Evolutionary conservation across 495 filamentous ascomycete genomes (phyloP).

Genomic region (Tuber borchii): DNA sequence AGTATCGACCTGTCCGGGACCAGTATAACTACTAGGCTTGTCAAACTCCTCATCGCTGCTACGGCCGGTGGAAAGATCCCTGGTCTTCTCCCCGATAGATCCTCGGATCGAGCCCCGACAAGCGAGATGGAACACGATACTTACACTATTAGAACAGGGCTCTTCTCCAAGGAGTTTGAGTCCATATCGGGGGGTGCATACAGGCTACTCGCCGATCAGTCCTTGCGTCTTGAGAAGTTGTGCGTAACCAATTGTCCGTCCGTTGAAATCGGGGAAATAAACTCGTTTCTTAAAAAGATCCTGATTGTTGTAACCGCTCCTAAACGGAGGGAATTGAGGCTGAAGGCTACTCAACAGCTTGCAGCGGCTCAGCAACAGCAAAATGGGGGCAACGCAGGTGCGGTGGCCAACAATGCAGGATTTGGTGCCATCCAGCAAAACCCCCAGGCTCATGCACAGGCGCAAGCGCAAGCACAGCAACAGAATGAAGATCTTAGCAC

Average conservation of each 20-base stretch:
- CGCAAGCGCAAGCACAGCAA: slow-evolving; percentile 20
- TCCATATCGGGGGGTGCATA: slow-evolving; percentile 29
- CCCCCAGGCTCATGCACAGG: slow-evolving; percentile 12
- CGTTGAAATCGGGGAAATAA: slow-evolving; percentile 34
- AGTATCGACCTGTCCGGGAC: slow-evolving; percentile 36
- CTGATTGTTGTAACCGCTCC: slow-evolving; percentile 33
- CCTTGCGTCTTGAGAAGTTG: slow-evolving; percentile 32
- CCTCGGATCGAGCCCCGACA: slow-evolving; percentile 22
- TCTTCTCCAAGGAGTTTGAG: slow-evolving; percentile 35
- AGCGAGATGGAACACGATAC: slow-evolving; percentile 2
- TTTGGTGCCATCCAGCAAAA: slow-evolving; percentile 18
- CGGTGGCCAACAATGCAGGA: slow-evolving; percentile 7
- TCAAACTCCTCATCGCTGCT: slow-evolving; percentile 38
- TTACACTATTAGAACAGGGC: slow-evolving; percentile 8
- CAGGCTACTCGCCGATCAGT: slow-evolving; percentile 38
- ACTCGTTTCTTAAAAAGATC: slow-evolving; percentile 35
- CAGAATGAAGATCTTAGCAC: slow-evolving; percentile 35
- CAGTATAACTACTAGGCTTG: slow-evolving; percentile 27
- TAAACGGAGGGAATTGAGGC: slow-evolving; percentile 33
- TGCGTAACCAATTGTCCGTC: slow-evolving; percentile 32
- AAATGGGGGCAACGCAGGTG: slow-evolving; percentile 10
- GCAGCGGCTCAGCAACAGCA: slow-evolving; percentile 29
- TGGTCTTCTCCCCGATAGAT: slow-evolving; percentile 25
- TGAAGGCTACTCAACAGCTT: slow-evolving; percentile 29
- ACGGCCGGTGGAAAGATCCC: slow-evolving; percentile 36